Evolutionary conservation across 257 asterid species (phyloP).

Genomic region (Solanum chiquidenum): DNA sequence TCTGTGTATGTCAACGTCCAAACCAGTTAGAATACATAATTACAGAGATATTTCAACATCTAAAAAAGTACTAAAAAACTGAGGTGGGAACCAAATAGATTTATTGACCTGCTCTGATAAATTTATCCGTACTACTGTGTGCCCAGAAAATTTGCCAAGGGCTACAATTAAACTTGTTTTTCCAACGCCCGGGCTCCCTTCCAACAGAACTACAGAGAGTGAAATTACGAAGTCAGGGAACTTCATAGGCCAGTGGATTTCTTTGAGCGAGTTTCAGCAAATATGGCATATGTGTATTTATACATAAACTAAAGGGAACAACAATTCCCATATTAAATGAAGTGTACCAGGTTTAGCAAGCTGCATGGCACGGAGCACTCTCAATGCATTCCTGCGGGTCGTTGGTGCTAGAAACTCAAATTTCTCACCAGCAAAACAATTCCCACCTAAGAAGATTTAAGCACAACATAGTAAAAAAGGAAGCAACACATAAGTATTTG

Average conservation of each 20-base stretch:
- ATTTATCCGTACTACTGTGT: constrained; percentile 84
- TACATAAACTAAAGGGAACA: background rate
- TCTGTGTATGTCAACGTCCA: constrained; percentile 38
- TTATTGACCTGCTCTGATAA: constrained; percentile 86
- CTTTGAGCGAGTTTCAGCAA: background rate
- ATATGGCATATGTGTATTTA: background rate
- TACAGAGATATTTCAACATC: background rate
- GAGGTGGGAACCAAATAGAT: background rate
- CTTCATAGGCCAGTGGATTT: background rate
- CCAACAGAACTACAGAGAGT: constrained; percentile 60
- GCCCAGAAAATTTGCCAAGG: constrained; percentile 87
- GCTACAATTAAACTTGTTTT: constrained; percentile 88
- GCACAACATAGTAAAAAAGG: background rate
- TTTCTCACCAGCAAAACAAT: constrained; percentile 27
- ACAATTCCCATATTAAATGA: background rate
- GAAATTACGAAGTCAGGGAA: constrained; percentile 20
- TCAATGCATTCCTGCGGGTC: constrained; percentile 69
- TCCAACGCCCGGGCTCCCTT: constrained; percentile 99
- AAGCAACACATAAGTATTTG: background rate
- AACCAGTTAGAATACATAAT: constrained; percentile 1
- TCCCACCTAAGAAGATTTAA: constrained; percentile 38
- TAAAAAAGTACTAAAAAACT: background rate
- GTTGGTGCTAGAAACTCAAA: constrained; percentile 89
- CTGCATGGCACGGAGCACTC: constrained; percentile 98
- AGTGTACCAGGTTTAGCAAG: constrained; percentile 82